Base-by-base conservation (phyloP, 352 stramenopile species). In the Globisporangium apiculatum region DNA sequence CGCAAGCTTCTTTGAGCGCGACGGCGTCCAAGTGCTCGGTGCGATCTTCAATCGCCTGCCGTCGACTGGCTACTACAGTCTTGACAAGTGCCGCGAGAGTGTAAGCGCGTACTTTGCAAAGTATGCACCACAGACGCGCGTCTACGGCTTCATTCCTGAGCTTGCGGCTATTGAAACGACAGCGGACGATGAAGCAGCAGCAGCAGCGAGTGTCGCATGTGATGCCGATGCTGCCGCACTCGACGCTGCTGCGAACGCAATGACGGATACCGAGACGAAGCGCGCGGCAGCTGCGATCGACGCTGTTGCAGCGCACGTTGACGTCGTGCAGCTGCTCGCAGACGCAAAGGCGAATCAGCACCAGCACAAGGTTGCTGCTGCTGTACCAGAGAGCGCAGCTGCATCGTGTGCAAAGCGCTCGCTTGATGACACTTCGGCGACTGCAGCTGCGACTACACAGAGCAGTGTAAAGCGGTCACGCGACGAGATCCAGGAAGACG, bases 21-120 rank as follows among this genome's bases (percentile, higher is more conserved):
- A 79, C 35, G 71, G 86, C 35, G 91, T 99, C 2, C 79, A 82
- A 14, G 96, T 99, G 15, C 73, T 99, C n/a, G 97, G 97, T 31
- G 89, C 76, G 37, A 88, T 99, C 57, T 99, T 99, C 66, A 99
- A 99, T 71, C 91, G 94, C 37, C 69, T 99, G 14, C 79, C 83
- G 11, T 43, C 73, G 0, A 82, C 97, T 37, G 96, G 95, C 0
- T 99, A 89, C 57, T 99, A 99, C 76, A 98, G 91, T 17, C 66
- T 98, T 0, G 83, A 93, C 14, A 89, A 97, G 50, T 98, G 94
- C 64, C 72, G 73, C 57, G 72, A 89, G 40, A 86, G 88, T 53
- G 81, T 99, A n/a, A 76, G 63, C 7, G 71, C 71, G 36, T 99
- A 99, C 62, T 99, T 99, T 61, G 56, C 73, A 11, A 75, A 94